phyloP scores from a whole-genome alignment of 169 alveolate genomes.

The Sarcocystis neurona region DNA sequence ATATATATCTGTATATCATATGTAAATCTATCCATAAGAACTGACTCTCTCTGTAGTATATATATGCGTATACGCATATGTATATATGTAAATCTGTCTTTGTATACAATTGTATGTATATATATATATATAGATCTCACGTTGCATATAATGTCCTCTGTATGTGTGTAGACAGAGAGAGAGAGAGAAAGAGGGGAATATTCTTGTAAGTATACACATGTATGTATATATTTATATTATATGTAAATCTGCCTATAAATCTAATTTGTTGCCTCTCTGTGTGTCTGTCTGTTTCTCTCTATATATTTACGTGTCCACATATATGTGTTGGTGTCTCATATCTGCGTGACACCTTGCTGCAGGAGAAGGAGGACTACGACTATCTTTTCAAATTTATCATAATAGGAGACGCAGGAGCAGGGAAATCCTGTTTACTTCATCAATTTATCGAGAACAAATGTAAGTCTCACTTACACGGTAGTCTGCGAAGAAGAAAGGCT shows the following conservation, averaged over 20 bases:
- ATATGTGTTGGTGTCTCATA: neutral
- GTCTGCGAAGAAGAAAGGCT: neutral
- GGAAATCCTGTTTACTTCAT: constrained; percentile 76
- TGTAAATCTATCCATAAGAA: too few relatives aligned
- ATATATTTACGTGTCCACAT: neutral
- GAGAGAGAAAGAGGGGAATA: neutral
- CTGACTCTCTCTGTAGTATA: too few relatives aligned
- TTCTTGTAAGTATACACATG: neutral
- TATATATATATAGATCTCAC: neutral
- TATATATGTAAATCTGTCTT: neutral
- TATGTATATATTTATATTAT: neutral
- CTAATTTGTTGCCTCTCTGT: neutral
- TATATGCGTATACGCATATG: too few relatives aligned
- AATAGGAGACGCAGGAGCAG: constrained; percentile 76
- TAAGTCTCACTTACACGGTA: constrained; percentile 28
- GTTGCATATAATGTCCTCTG: neutral
- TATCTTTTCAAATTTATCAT: constrained; percentile 77
- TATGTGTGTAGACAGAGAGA: neutral
- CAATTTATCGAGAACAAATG: constrained; percentile 78
- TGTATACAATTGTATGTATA: neutral
- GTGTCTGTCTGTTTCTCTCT: neutral
- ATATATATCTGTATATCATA: too few relatives aligned
- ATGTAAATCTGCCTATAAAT: neutral
- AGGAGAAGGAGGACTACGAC: constrained; percentile 59
- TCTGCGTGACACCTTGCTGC: neutral